These are phyloP conservation scores for Alternaria conjuncta DNA, from an alignment of 2,329 filamentous ascomycete genomes.

Conservation along the genomic window DNA sequence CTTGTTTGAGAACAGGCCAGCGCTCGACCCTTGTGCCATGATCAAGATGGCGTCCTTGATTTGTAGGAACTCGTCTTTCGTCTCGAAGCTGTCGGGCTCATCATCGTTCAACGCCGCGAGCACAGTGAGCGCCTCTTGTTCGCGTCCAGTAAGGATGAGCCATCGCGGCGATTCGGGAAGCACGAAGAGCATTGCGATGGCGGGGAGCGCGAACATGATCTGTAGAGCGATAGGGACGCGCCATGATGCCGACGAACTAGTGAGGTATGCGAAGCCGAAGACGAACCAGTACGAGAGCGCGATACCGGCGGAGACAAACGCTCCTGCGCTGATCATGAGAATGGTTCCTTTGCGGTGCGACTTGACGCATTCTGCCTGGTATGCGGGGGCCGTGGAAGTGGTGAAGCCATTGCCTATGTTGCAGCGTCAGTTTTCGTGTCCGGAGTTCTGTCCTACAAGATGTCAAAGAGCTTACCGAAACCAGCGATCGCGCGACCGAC, in stretches of 20 bases:
- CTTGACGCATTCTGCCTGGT: constrained; percentile 59
- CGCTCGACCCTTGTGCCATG: constrained; percentile 36
- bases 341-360: constrained; percentile 54
- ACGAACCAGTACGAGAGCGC: constrained; percentile 61
- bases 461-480: constrained; percentile 51
- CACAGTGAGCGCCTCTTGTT: constrained; percentile 51
- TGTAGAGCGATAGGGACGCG: constrained; percentile 65
- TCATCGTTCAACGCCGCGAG: constrained; percentile 41
- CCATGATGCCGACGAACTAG: constrained; percentile 50
- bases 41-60: constrained; percentile 44
- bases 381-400: constrained; percentile 59
- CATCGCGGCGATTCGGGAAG: constrained; percentile 66
- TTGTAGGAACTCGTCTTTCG: constrained; percentile 50
- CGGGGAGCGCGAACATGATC: constrained; percentile 62
- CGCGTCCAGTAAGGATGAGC: constrained; percentile 63
- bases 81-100: constrained; percentile 32
- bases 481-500: constrained; percentile 58
- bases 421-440: background rate
- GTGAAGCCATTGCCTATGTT: constrained; percentile 58
- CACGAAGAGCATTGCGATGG: constrained; percentile 58
- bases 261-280: constrained; percentile 58
- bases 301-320: constrained; percentile 59
- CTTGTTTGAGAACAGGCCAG: constrained; percentile 36
- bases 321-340: constrained; percentile 57
- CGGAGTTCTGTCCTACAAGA: background rate